Percentiles rank a stretch among this genome's conserved stretches.
phyloP scores from a whole-genome alignment of 805 yeast genomes.

The Hanseniaspora singularis region DNA sequence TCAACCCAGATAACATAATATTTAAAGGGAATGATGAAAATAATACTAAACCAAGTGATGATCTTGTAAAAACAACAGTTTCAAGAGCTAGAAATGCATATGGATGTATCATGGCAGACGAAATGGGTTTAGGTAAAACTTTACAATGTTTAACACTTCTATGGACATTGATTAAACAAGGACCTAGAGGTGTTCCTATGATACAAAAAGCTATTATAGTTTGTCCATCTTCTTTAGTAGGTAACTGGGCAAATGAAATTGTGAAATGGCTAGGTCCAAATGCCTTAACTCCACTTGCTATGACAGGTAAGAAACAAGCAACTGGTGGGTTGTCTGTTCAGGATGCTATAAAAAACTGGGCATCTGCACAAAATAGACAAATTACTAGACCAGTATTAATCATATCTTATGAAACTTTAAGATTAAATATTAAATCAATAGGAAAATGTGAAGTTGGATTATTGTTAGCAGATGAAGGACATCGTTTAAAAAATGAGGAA shows the following conservation, averaged over 20 bases:
- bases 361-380: constrained; percentile 72
- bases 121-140: constrained; percentile 90
- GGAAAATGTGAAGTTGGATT: constrained; percentile 73
- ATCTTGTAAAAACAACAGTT: not conserved
- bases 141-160: constrained; percentile 75
- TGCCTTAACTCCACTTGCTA: constrained; percentile 74
- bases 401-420: constrained; percentile 83
- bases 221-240: constrained; percentile 86
- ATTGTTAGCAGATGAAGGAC: constrained; percentile 78
- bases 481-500: constrained; percentile 75
- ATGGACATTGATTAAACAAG: constrained; percentile 86
- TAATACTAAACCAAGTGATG: not conserved
- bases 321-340: constrained; percentile 61
- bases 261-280: constrained; percentile 92
- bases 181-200: constrained; percentile 69
- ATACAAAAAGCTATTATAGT: constrained; percentile 86
- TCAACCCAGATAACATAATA: not conserved
- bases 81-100: constrained; percentile 37
- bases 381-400: constrained; percentile 88
- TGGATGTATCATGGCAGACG: constrained; percentile 98
- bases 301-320: constrained; percentile 65
- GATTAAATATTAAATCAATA: constrained; percentile 70
- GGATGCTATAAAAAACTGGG: constrained; percentile 67
- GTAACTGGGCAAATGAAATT: constrained; percentile 95
- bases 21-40: too few species aligned